Evolutionary conservation across 495 filamentous ascomycete species (phyloP), one percentile per base, ranked within the genome.

Genomic region (Mycothermus thermophilus): DNA sequence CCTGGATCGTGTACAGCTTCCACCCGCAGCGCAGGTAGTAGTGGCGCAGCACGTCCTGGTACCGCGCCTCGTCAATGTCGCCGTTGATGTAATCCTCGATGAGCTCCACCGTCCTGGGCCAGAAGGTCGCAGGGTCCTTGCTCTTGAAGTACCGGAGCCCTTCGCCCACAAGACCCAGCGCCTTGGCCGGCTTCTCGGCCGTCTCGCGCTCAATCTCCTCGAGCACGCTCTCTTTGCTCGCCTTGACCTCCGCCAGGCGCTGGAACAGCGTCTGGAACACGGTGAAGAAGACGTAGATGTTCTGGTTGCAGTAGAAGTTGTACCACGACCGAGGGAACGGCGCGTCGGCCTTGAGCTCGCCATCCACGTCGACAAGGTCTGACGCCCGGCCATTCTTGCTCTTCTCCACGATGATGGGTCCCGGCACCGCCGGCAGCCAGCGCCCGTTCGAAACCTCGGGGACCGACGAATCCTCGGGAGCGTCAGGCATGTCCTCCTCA

Each of bases 221-320:
- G 21, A 66, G 66, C 13, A 88, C 87, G 29, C 76, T 67, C 12
- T 66, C 68, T 52, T 80, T 83, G 46, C 75, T 72, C 18, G 74
- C 60, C 62, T 94, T 95, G 58, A 96, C 73, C 34, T 77, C 73
- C 36, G 75, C 60, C 9, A 99, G 69, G 23, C 92, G 78, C 41
- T 78, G 74, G 56, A 88, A 96, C 5, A 96, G 63, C 3, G 80
- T 78, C 54, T 90, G 75, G 57, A 96, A 93, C 23, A 88, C 74
- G 13, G 80, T 78, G 63, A 99, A 80, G 66, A 99, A 94, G 59
- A 83, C 83, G 47, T 80, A 88, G 27, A 99, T 81, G 29, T 78
- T 79, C 38, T 83, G 68, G 53, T 93, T 96, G 51, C 75, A 78
- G 60, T 87, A 99, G 47, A 96, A 69, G 41, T 85, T 83, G 63